A percentile compares a stretch with the other conserved stretches of the same genome.
phyloP scores from a whole-genome alignment of 352 stramenopile genomes.

The Sclerospora graminicola region DNA sequence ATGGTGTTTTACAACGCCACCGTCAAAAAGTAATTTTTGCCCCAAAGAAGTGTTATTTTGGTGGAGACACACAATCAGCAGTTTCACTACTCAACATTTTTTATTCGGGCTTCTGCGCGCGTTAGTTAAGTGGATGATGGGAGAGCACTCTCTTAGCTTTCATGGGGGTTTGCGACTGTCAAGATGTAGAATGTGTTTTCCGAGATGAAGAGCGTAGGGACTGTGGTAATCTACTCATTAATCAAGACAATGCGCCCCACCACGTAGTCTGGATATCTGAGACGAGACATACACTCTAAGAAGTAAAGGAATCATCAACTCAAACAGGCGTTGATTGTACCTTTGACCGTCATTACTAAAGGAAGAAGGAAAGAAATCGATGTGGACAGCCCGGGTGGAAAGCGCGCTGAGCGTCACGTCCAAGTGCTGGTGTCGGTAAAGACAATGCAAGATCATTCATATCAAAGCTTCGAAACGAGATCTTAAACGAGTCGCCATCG shows the following conservation, averaged over 20 bases:
- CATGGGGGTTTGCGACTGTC: slow-evolving; percentile 74
- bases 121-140: too few species aligned
- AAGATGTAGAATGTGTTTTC: slow-evolving; percentile 82
- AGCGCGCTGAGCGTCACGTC: slow-evolving; percentile 57
- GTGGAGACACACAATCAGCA: too few species aligned
- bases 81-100: too few species aligned
- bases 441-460: slow-evolving; percentile 80
- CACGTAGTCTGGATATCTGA: slow-evolving; percentile 82
- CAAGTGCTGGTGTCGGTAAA: slow-evolving; percentile 68
- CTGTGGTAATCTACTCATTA: slow-evolving; percentile 83
- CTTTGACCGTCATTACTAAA: slow-evolving; percentile 74
- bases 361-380: slow-evolving; percentile 77
- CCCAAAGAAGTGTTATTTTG: too few species aligned
- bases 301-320: background rate
- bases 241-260: slow-evolving; percentile 82
- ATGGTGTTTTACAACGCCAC: too few species aligned
- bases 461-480: slow-evolving; percentile 77
- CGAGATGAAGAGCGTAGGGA: slow-evolving; percentile 62
- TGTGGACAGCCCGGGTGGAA: slow-evolving; percentile 82
- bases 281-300: background rate
- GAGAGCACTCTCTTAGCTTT: slow-evolving; percentile 62
- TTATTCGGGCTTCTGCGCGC: too few species aligned
- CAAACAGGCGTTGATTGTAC: slow-evolving; percentile 21
- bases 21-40: too few species aligned
- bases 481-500: slow-evolving; percentile 65